phyloP scores from a whole-genome alignment of 352 stramenopile genomes.

The Albugo candida region DNA sequence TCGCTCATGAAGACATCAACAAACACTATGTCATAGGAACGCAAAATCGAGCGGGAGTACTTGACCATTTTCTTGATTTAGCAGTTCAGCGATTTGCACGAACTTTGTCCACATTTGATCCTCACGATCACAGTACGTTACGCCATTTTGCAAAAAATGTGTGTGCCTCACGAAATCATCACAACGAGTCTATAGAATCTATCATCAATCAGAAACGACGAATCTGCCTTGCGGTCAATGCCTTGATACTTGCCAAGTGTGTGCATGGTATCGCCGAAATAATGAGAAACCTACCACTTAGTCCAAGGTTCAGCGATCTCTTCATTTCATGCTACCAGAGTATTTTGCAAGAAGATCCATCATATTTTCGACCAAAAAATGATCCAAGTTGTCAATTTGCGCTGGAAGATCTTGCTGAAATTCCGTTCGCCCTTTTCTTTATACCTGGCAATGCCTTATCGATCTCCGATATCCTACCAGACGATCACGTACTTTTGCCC shows the following conservation, averaged over 20 bases:
- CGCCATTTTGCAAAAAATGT: slow-evolving; percentile 64
- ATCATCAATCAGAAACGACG: slow-evolving; percentile 67
- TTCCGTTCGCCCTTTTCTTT: slow-evolving; percentile 60
- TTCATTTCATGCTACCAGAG: slow-evolving; percentile 47
- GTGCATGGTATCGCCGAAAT: slow-evolving; percentile 58
- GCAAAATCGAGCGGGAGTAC: slow-evolving; percentile 33
- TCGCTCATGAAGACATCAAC: slow-evolving; percentile 54
- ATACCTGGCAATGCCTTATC: slow-evolving; percentile 21
- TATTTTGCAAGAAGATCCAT: slow-evolving; percentile 22
- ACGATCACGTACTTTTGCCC: slow-evolving; percentile 4
- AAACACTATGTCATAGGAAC: slow-evolving; percentile 52
- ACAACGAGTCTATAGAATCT: slow-evolving; percentile 46
- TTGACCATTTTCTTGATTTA: slow-evolving; percentile 58
- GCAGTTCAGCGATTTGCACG: slow-evolving; percentile 44
- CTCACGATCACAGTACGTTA: slow-evolving; percentile 41
- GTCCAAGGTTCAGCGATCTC: slow-evolving; percentile 56
- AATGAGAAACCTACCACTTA: slow-evolving; percentile 50
- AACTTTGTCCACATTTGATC: slow-evolving; percentile 25
- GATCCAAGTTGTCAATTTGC: slow-evolving; percentile 22
- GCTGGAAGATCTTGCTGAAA: slow-evolving; percentile 23
- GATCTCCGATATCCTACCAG: slow-evolving; percentile 27
- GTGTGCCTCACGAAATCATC: slow-evolving; percentile 60
- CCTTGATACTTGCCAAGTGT: slow-evolving; percentile 42
- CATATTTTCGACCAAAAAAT: slow-evolving; percentile 39
- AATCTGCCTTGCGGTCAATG: slow-evolving; percentile 32